Percentiles rank a stretch among this genome's conserved stretches.
Conservation (phyloP, 2,329 filamentous ascomycete species). For the Venturia carpophila region DNA sequence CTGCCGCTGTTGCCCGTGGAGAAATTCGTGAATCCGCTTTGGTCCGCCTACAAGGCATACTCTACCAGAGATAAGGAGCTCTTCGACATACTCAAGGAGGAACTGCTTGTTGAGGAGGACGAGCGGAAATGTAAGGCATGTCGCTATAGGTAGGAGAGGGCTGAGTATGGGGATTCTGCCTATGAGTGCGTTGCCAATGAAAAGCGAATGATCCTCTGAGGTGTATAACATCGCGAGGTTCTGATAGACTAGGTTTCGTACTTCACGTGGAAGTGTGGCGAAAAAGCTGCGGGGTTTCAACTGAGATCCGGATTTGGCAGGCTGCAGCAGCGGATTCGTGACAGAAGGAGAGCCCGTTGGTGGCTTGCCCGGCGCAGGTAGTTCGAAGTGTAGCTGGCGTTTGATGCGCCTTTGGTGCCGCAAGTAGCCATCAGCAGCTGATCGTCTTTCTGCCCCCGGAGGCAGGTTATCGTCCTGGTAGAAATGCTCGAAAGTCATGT, state of each 20-base stretch:
- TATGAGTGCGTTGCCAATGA: slow-evolving; percentile 1
- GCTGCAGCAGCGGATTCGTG: neutral
- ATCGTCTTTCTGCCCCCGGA: neutral
- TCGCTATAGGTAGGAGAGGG: neutral
- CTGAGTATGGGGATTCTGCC: neutral
- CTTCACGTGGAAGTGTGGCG: neutral
- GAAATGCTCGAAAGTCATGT: neutral
- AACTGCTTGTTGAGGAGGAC: slow-evolving; percentile 7
- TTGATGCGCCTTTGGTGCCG: neutral
- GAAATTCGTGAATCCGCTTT: neutral
- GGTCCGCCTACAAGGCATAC: slow-evolving; percentile 3
- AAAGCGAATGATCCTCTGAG: neutral
- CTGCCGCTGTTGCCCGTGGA: slow-evolving; percentile 3
- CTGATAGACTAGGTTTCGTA: neutral
- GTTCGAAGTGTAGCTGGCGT: neutral
- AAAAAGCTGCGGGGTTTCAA: neutral
- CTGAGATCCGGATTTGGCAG: neutral
- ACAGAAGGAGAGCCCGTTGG: neutral
- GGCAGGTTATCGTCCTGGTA: slow-evolving; percentile 2
- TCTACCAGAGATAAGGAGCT: slow-evolving; percentile 4
- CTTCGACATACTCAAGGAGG: slow-evolving; percentile 3
- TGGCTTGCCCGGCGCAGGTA: slow-evolving; percentile 1
- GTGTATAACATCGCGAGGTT: neutral
- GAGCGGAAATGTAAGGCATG: neutral
- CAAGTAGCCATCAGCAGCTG: neutral